These are phyloP conservation scores for Cichorium intybus DNA, from an alignment of 140 eudicot genomes.

Conservation along the genomic window DNA sequence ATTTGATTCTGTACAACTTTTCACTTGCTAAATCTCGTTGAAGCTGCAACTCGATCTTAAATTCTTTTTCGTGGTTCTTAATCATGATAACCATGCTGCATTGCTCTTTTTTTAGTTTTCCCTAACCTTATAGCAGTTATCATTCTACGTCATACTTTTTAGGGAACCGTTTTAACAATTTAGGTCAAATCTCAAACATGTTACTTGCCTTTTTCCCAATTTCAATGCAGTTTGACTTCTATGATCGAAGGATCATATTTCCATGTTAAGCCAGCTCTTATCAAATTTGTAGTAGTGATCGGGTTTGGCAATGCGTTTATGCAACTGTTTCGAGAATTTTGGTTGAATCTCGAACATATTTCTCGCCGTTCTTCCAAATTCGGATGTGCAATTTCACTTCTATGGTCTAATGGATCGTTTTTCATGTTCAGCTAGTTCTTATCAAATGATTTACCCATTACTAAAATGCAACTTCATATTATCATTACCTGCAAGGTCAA, in stretches of 20 bases:
- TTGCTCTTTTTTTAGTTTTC: not conserved
- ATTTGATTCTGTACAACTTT: conserved; percentile 3
- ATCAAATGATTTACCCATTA: not conserved
- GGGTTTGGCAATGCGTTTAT: not conserved
- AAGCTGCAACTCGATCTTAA: conserved; percentile 13
- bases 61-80: not conserved
- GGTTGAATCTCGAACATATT: conserved; percentile 11
- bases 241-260: not conserved
- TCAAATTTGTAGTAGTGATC: not conserved
- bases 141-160: not conserved
- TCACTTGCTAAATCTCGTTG: conserved; percentile 14
- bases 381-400: conserved; percentile 9
- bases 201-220: conserved; percentile 3
- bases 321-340: not conserved
- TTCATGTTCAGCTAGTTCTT: not conserved
- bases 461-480: too few relatives aligned
- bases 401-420: not conserved
- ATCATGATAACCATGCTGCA: conserved; percentile 14
- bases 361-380: not conserved
- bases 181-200: conserved; percentile 11
- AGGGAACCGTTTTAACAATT: not conserved
- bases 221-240: conserved; percentile 1
- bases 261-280: not conserved
- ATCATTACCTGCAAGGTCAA: too few relatives aligned
- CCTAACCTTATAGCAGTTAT: not conserved